Evolutionary conservation across 2,329 filamentous ascomycete genomes (phyloP).

Genomic region (Pyrenophora graminea): DNA sequence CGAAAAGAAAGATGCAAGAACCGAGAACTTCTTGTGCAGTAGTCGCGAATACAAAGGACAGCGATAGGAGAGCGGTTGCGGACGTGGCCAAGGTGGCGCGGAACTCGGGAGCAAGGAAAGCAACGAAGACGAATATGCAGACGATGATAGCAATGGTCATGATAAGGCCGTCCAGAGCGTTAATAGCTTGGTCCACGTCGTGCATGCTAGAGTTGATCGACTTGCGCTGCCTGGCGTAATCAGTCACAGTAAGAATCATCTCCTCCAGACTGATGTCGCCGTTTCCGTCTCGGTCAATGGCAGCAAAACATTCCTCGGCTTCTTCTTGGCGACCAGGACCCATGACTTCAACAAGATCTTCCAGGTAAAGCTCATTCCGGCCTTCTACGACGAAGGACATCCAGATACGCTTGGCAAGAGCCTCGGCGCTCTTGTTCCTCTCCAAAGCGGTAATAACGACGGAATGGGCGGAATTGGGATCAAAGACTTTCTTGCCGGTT

Average conservation of each 20-base stretch:
- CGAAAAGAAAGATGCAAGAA: conserved; percentile 97
- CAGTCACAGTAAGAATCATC: conserved; percentile 85
- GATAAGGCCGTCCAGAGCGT: conserved; percentile 85
- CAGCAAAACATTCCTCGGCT: conserved; percentile 81
- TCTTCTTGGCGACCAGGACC: conserved; percentile 73
- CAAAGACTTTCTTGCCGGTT: conserved; percentile 93
- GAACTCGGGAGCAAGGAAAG: conserved; percentile 86
- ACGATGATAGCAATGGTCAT: conserved; percentile 80
- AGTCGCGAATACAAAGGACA: conserved; percentile 95
- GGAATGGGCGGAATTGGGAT: conserved; percentile 86
- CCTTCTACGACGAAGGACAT: conserved; percentile 97
- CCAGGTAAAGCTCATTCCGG: conserved; percentile 73
- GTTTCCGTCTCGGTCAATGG: conserved; percentile 84
- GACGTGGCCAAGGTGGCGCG: conserved; percentile 84
- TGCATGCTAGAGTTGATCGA: conserved; percentile 92
- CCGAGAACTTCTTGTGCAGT: conserved; percentile 95
- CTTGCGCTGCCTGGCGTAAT: conserved; percentile 84
- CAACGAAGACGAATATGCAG: conserved; percentile 82
- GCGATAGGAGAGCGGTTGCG: conserved; percentile 85
- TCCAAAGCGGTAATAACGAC: conserved; percentile 88
- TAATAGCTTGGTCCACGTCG: conserved; percentile 93
- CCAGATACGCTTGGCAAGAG: conserved; percentile 93
- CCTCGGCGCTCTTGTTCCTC: conserved; percentile 80
- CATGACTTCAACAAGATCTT: conserved; percentile 88
- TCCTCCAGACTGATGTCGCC: conserved; percentile 95